Conservation (phyloP, 192 early-diverging fungal species). For the Linnemannia schmuckeri region DNA sequence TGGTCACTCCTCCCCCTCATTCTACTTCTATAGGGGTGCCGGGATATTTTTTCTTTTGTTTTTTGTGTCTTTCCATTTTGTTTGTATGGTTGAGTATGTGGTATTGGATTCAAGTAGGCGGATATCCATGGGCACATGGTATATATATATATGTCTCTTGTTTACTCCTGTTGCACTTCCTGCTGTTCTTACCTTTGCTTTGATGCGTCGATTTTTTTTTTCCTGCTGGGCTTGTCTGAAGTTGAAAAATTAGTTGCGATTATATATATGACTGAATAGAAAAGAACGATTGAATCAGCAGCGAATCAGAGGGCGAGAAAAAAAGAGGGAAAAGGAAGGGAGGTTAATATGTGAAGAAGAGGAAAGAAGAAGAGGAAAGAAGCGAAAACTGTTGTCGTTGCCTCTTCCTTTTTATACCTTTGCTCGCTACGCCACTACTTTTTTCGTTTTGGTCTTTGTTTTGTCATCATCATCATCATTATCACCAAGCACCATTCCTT, state of each 20-base stretch:
- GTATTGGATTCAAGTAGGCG: too few species aligned
- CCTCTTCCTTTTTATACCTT: neutral
- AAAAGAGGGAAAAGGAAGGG: neutral
- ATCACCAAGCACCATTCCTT: neutral
- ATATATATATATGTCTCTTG: too few species aligned
- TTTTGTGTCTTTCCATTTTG: too few species aligned
- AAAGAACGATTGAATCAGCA: neutral
- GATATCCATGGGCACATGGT: too few species aligned
- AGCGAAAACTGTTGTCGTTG: neutral
- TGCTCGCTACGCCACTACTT: neutral
- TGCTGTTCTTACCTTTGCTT: neutral
- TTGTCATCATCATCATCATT: neutral
- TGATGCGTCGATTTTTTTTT: neutral
- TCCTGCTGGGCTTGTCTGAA: neutral
- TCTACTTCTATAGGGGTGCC: neutral
- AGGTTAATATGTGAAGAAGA: neutral
- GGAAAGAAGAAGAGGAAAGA: neutral
- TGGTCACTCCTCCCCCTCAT: too few species aligned
- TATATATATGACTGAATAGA: neutral
- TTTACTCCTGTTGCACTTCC: neutral
- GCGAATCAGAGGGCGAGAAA: conserved; percentile 6
- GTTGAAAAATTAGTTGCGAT: neutral
- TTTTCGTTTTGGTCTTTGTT: neutral
- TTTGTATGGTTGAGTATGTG: too few species aligned
- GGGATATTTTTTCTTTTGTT: too few species aligned